Base-by-base conservation (phyloP, 768 basidiomycete species). In the Tylopilus plumbeoviolaceoides region DNA sequence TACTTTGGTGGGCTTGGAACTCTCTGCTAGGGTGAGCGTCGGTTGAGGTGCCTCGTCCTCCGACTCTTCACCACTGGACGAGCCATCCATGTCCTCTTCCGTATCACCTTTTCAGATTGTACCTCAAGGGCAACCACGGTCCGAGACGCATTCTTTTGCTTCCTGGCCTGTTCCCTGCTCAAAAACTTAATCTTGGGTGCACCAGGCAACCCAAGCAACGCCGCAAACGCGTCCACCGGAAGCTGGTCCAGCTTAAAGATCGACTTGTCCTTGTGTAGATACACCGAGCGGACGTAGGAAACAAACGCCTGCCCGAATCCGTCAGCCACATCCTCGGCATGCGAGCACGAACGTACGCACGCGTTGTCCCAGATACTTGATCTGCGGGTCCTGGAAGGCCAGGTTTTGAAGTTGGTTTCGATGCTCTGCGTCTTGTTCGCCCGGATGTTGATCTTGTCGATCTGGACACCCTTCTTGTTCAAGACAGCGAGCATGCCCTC, bases 171-270 rank as follows among this genome's bases (percentile, higher is more conserved):
- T 51, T 88, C 87, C 51, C 74, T 76, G 48, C 66, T 77, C 44
- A 90, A 66, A 62, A 99, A 90, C 70, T 92, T 97, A 75, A 98
- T 91, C 72, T 94, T 97, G 1, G 97, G 97, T 21, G 89, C 85
- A 21, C 97, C 95, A 11, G 95, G 92, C 9, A 99, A 74, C 30
- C 97, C 97, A 44, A 99, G 79, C 4, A 91, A 87, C 53, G 89
- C 88, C 0, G 97, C 93, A 62, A 84, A 98, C 33, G 80, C 78
- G 62, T 95, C 85, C 5, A 87, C 77, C 0, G 94, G 94, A 15
- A 98, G 79, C 49, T 85, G 83, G 5, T 81, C 78, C 27, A 97
- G 71, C 63, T 91, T 91, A 78, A 98, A 99, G 56, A 95, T 83
- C 0, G 84, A 74, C 65, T 98, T 99, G 74, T 98, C 87, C 66